phyloP scores from a whole-genome alignment of 2,329 filamentous ascomycete species.

The Basipetospora sp. region DNA sequence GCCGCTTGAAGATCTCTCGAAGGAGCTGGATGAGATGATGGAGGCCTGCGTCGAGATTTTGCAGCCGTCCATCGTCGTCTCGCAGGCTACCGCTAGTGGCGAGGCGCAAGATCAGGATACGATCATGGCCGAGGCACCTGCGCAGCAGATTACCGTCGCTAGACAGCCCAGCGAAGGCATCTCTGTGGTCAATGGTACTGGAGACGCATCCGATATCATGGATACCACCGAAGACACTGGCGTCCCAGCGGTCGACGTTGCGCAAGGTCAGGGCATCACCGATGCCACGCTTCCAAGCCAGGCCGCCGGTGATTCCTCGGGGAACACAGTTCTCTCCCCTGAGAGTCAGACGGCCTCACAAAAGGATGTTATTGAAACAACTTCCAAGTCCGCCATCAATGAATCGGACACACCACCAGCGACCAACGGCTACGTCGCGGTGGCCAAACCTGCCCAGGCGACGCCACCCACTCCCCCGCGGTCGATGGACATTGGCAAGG shows the following conservation, averaged over 20 bases:
- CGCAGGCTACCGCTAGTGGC: background rate
- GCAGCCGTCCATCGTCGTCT: slow-evolving; percentile 15
- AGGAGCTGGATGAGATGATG: slow-evolving; percentile 59
- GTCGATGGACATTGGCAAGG: slow-evolving; percentile 39
- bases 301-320: background rate
- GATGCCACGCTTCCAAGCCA: no score
- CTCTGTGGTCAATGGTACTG: no score
- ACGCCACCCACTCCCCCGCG: slow-evolving; percentile 52
- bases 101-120: slow-evolving; percentile 5
- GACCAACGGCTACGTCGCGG: slow-evolving; percentile 29
- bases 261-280: no score
- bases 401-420: slow-evolving; percentile 30
- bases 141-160: slow-evolving; percentile 4
- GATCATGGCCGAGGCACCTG: slow-evolving; percentile 9
- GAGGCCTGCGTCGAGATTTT: slow-evolving; percentile 49
- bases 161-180: background rate
- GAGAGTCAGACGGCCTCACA: background rate
- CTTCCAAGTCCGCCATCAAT: background rate
- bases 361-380: background rate
- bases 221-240: background rate
- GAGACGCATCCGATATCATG: background rate
- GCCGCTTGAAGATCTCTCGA: slow-evolving; percentile 52
- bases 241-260: no score
- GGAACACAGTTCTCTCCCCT: background rate
- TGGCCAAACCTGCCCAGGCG: slow-evolving; percentile 17